Conservation (phyloP, 2,329 filamentous ascomycete species). For the Clonostachys chloroleuca region DNA sequence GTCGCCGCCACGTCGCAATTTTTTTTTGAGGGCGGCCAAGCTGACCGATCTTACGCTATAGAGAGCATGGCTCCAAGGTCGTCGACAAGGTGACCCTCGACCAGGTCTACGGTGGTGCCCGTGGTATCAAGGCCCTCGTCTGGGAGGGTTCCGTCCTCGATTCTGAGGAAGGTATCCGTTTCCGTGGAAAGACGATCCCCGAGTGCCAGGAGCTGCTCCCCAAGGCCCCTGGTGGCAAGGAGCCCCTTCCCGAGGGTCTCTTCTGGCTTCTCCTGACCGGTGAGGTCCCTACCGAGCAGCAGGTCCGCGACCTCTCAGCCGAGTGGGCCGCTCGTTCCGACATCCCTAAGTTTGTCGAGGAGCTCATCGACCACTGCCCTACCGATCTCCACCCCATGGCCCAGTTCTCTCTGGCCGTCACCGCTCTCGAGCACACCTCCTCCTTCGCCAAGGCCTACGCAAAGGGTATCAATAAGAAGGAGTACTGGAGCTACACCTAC, state of each 20-base stretch:
- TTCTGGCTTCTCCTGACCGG: conserved; percentile 99
- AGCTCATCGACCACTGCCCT: conserved; percentile 99
- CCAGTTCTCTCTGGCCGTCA: conserved; percentile 97
- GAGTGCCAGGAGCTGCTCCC: conserved; percentile 97
- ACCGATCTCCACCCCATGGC: conserved; percentile 99
- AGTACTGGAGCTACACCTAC: conserved; percentile 99
- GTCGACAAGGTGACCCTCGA: conserved; percentile 97
- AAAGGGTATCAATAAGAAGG: conserved; percentile 98
- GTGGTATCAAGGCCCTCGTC: conserved; percentile 96
- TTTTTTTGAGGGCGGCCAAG: background rate
- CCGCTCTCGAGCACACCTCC: conserved; percentile 96
- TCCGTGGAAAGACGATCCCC: conserved; percentile 98
- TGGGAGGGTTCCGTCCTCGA: conserved; percentile 99
- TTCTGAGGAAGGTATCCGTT: conserved; percentile 97
- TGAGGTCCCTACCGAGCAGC: conserved; percentile 95
- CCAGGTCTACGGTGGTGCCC: conserved; percentile 98
- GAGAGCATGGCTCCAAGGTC: conserved; percentile 92
- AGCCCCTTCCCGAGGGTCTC: conserved; percentile 97
- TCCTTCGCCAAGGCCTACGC: conserved; percentile 98
- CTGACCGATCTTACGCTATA: conserved; percentile 24
- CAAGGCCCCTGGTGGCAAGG: conserved; percentile 92
- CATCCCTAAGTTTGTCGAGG: conserved; percentile 96
- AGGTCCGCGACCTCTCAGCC: conserved; percentile 95
- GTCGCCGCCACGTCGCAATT: background rate
- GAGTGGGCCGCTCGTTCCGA: conserved; percentile 98